Conservation (phyloP, 2,329 filamentous ascomycete genomes). For the Trichoderma cornu-damae region DNA sequence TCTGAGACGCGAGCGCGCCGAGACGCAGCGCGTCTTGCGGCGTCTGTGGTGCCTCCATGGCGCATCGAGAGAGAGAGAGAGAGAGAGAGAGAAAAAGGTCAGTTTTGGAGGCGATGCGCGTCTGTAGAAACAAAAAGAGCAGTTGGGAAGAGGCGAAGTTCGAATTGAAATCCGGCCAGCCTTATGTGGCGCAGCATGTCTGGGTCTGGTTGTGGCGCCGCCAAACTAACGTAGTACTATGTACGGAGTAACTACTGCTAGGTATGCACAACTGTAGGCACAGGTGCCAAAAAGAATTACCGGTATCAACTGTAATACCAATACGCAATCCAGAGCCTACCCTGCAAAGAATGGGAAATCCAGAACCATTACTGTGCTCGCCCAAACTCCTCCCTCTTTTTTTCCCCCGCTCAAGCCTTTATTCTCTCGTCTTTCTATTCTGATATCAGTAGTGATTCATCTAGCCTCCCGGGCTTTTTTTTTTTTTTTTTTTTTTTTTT, state of each 20-base stretch:
- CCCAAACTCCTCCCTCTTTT: too few species aligned
- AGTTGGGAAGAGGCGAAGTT: constrained; percentile 12
- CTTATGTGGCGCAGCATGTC: constrained; percentile 28
- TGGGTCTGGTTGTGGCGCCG: background rate
- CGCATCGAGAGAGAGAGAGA: background rate
- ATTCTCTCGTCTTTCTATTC: too few species aligned
- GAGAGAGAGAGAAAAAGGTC: background rate
- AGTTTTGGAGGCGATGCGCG: background rate
- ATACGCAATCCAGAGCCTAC: constrained; percentile 6
- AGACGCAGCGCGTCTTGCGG: constrained; percentile 34
- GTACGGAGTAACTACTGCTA: too few species aligned
- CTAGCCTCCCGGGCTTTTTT: too few species aligned
- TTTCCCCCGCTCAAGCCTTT: background rate
- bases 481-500: background rate
- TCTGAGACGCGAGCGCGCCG: constrained; percentile 33
- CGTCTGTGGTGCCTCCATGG: constrained; percentile 34
- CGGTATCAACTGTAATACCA: too few species aligned
- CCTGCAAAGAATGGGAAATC: background rate
- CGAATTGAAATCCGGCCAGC: constrained; percentile 26
- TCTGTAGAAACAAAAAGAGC: constrained; percentile 23
- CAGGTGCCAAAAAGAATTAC: too few species aligned
- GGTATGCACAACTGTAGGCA: too few species aligned
- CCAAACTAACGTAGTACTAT: too few species aligned
- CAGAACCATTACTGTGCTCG: background rate
- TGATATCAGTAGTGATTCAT: too few species aligned